Evolutionary conservation across 805 yeast species (phyloP), one percentile per base, ranked within the genome.

Genomic region (Metschnikowia lochheadii): DNA sequence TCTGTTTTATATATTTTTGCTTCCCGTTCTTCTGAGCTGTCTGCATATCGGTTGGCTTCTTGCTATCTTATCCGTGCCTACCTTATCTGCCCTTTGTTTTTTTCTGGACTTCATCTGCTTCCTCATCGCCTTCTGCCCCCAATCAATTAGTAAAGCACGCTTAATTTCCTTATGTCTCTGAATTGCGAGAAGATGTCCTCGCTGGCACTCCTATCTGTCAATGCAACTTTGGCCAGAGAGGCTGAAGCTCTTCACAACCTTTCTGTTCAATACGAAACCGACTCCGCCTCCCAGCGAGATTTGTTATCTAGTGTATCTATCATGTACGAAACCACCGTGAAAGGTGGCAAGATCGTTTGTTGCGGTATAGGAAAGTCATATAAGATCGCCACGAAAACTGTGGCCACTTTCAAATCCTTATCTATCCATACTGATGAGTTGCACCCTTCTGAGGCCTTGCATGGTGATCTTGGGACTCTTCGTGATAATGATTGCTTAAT

Each of bases 361-460:
- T 78, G 88, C 18, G 96, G 96, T 10, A 85, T 90, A 65, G 97
- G 97, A 2, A 89, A 89, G 65, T 84, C 92, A 1, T 81, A 72
- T 67, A 88, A 88, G 66, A 86, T 89, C 33, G 95, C 89, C 13
- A 73, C 78, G 50, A 89, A 89, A 66, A 70, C 85, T 13, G 88
- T 81, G 48, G 96, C 96, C 8, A 89, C 96, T 4, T 70, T 89
- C 66, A 87, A 85, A 62, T 88, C 96, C 0, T 72, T 90, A 51
- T 83, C 90, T 31, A 77, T 89, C 46, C 83, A 81, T 46, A 75
- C 96, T 0, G 79, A 82, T 0, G 58, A 78, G 1, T 68, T 89
- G 48, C 96, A 89, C 62, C 96, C 97, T 0, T 71, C 87, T 3
- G 97, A 89, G 53, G 96, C 96, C 0, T 70, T 90, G 17, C 97